Evolutionary conservation across 805 yeast species (phyloP).

Genomic region (Candida methanosorbosa): DNA sequence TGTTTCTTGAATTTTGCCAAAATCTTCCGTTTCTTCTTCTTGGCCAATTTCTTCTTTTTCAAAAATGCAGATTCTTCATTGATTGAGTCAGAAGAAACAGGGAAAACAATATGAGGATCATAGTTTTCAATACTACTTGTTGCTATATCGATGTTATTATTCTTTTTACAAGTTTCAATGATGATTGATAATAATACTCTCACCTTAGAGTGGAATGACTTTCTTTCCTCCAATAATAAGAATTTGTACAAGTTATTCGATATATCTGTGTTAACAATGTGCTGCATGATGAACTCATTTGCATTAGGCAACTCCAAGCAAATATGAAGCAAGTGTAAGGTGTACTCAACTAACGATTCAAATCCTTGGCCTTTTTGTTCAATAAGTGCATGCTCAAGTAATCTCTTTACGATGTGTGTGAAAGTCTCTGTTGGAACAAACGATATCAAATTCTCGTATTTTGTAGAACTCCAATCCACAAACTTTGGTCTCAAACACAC

Average conservation of each 20-base stretch:
- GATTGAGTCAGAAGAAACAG: slow-evolving; percentile 5
- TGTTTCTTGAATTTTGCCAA: slow-evolving; percentile 75
- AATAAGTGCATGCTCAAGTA: slow-evolving; percentile 31
- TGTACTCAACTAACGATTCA: slow-evolving; percentile 37
- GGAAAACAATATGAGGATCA: background rate
- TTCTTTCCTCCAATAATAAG: slow-evolving; percentile 31
- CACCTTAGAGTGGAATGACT: slow-evolving; percentile 43
- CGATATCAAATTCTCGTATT: slow-evolving; percentile 36
- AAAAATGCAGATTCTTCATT: slow-evolving; percentile 35
- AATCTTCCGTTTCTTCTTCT: slow-evolving; percentile 58
- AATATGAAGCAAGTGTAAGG: slow-evolving; percentile 63
- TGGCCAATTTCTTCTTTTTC: slow-evolving; percentile 59
- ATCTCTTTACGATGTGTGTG: slow-evolving; percentile 40
- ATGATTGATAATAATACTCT: slow-evolving; percentile 38
- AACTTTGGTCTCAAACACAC: slow-evolving; percentile 51
- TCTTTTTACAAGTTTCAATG: background rate
- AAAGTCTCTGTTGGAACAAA: slow-evolving; percentile 48
- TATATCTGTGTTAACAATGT: slow-evolving; percentile 2
- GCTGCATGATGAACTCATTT: slow-evolving; percentile 8
- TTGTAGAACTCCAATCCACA: slow-evolving; percentile 26
- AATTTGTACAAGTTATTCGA: slow-evolving; percentile 28
- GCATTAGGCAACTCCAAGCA: slow-evolving; percentile 35
- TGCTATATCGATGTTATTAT: background rate
- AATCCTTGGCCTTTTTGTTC: too few species aligned
- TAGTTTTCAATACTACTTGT: background rate